Conservation (phyloP, 805 yeast species). For the Alloascoidea africana region DNA sequence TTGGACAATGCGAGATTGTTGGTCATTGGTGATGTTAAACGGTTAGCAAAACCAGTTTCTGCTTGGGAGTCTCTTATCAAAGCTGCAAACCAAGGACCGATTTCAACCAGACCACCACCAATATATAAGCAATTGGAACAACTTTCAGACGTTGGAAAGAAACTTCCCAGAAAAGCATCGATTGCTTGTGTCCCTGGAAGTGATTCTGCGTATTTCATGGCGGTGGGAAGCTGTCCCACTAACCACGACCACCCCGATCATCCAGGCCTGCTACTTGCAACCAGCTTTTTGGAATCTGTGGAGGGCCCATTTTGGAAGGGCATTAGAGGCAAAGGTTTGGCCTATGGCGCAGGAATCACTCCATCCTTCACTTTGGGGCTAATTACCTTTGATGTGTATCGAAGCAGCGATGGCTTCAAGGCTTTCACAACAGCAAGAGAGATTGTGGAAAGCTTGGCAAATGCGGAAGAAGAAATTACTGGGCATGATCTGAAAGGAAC, state of each 20-base stretch:
- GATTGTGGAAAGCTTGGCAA: conserved; percentile 45
- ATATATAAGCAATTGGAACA: conserved; percentile 27
- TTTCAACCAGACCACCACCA: conserved; percentile 22
- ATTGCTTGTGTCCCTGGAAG: conserved; percentile 70
- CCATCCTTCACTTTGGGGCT: conserved; percentile 51
- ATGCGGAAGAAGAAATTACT: conserved; percentile 41
- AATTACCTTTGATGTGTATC: conserved; percentile 49
- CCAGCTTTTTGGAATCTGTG: conserved; percentile 65
- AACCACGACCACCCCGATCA: conserved; percentile 42
- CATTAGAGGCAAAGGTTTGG: conserved; percentile 86
- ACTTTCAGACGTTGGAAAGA: conserved; percentile 38
- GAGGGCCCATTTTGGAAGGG: conserved; percentile 98
- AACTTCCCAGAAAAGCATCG: conserved; percentile 37
- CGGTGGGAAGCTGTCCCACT: conserved; percentile 45
- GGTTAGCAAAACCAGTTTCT: conserved; percentile 38
- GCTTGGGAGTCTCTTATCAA: conserved; percentile 32
- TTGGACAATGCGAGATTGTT: conserved; percentile 49
- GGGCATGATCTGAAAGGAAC: conserved; percentile 52
- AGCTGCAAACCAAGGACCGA: no score
- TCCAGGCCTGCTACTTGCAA: conserved; percentile 55
- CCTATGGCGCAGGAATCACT: conserved; percentile 68
- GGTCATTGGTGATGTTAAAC: conserved; percentile 51
- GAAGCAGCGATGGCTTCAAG: conserved; percentile 71
- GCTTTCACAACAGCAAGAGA: conserved; percentile 45
- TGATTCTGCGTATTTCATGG: conserved; percentile 57